A percentile compares a stretch with the other conserved stretches of the same genome.
These are phyloP conservation scores for Zalerion maritima DNA, from an alignment of 495 filamentous ascomycete genomes.

Conservation along the genomic window DNA sequence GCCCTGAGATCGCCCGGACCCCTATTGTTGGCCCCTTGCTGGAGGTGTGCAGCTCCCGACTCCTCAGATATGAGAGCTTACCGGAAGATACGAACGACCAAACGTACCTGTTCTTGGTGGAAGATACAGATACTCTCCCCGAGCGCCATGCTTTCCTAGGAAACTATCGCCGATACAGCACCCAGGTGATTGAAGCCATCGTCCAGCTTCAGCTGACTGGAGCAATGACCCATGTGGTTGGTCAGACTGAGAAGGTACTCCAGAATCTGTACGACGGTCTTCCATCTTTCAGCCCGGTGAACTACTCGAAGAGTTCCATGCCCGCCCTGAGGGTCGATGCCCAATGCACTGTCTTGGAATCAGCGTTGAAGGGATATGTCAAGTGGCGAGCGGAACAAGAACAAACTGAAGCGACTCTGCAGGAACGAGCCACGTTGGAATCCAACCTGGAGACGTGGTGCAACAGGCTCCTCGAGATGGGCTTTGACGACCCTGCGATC, in stretches of 20 bases:
- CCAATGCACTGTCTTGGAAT: conserved; percentile 78
- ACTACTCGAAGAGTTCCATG: conserved; percentile 67
- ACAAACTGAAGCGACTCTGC: conserved; percentile 34
- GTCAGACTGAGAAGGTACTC: conserved; percentile 56
- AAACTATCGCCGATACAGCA: conserved; percentile 85
- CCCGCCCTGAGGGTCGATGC: conserved; percentile 70
- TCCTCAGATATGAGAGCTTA: conserved; percentile 74
- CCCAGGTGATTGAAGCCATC: conserved; percentile 68
- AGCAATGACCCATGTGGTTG: conserved; percentile 72
- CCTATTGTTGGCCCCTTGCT: conserved; percentile 60
- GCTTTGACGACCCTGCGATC: conserved; percentile 81
- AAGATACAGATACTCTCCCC: conserved; percentile 89
- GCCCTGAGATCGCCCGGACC: conserved; percentile 47
- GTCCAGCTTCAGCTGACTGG: conserved; percentile 67
- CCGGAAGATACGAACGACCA: conserved; percentile 68
- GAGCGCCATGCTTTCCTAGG: conserved; percentile 95
- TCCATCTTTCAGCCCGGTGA: conserved; percentile 51
- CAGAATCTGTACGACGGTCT: conserved; percentile 58
- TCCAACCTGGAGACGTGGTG: conserved; percentile 69
- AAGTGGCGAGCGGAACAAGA: conserved; percentile 57
- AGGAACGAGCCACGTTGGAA: conserved; percentile 46
- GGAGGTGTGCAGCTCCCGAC: conserved; percentile 59
- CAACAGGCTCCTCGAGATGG: conserved; percentile 52
- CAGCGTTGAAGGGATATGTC: conserved; percentile 77
- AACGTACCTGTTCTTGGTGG: conserved; percentile 64